These are phyloP conservation scores for Gaeumannomyces sp. DNA, from an alignment of 2,329 filamentous ascomycete genomes.

Conservation along the genomic window DNA sequence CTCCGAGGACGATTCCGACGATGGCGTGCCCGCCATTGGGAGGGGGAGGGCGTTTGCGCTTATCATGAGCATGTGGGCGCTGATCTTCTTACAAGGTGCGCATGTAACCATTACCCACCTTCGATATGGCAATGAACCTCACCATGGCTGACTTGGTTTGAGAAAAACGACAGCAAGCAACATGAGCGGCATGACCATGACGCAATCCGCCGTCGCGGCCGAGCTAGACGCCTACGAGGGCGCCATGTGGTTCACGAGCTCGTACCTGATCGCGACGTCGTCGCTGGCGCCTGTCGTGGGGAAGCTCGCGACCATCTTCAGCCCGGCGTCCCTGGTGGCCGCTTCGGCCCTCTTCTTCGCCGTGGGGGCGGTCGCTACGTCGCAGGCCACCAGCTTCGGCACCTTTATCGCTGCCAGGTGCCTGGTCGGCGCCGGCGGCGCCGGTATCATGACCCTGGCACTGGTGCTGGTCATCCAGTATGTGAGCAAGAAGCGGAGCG, in stretches of 20 bases:
- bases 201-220: conserved; percentile 68
- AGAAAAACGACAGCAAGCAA: conserved; percentile 48
- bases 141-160: background rate
- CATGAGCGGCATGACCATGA: conserved; percentile 75
- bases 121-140: background rate
- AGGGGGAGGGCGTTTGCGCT: conserved; percentile 37
- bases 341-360: conserved; percentile 52
- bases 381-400: conserved; percentile 50
- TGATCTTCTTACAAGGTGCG: conserved; percentile 55
- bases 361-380: conserved; percentile 58
- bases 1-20: background rate
- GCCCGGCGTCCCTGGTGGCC: conserved; percentile 59
- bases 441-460: conserved; percentile 65
- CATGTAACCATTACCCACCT: background rate
- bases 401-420: conserved; percentile 64
- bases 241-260: conserved; percentile 74
- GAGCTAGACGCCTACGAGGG: conserved; percentile 69
- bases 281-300: conserved; percentile 63
- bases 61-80: conserved; percentile 44
- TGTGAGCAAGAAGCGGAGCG: conserved; percentile 58
- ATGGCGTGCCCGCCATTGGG: conserved; percentile 18
- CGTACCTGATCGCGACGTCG: conserved; percentile 61
- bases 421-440: conserved; percentile 62
- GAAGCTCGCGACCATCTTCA: conserved; percentile 68
- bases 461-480: conserved; percentile 75